Evolutionary conservation across 2,329 filamentous ascomycete genomes (phyloP), one percentile per base, ranked within the genome.

Genomic region (Catunica adiposa): DNA sequence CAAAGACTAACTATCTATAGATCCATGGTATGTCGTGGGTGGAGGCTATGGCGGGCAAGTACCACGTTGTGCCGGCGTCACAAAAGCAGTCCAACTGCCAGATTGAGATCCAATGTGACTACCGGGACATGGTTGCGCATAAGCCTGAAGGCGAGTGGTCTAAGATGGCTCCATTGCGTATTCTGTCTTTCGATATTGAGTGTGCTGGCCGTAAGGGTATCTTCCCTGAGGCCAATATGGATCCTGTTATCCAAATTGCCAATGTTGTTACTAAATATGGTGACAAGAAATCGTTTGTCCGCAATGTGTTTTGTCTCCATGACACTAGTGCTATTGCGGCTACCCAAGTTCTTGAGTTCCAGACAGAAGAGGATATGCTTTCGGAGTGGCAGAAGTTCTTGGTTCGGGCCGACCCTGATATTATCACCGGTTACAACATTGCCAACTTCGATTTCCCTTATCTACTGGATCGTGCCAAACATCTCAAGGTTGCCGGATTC

Each of bases 341-440:
- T 58, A 97, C 92, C 0, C 86, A 98, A 63, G 83, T 98, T 55
- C 75, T 95, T 42, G 84, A 89, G 59, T 96, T 85, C 61, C 74
- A 84, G 17, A 76, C 78, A 46, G 92, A 98, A 66, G 80, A 84
- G 55, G 81, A 89, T 59, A 92, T 98, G 89, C 74, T 98, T n/a
- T 81, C 83, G 69, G 80, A 82, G 44, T 98, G 92, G 92, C 83
- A 86, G 63, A 78, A 94, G 58, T 98, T 98, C 61, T 69, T 98
- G 15, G 77, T 94, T 62, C 81, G 87, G 63, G 87, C 92, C 1
- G 92, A 98, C 62, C 90, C 92, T 0, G 92, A 98, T 70, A 86
- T 98, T 61, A 95, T 98, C 64, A 98, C 94, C 56, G 92, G 92
- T 48, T 98, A 98, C 81, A 98, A 98, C 68, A 98, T 94, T 70